phyloP scores from a whole-genome alignment of 78 protist species.

The Chrysochromulina parva region DNA sequence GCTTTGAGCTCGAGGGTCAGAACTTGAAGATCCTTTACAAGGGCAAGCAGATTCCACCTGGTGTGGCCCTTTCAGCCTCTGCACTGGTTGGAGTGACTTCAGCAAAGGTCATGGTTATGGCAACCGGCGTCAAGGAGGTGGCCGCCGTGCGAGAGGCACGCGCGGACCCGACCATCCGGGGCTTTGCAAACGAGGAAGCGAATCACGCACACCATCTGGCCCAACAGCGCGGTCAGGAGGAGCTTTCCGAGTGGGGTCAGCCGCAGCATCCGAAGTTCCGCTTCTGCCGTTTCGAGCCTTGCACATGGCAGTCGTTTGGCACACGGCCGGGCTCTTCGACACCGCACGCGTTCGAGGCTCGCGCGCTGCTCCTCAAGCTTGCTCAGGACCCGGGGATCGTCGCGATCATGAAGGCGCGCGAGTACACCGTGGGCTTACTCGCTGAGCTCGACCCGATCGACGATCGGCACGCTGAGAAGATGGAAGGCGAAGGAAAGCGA shows the following conservation, averaged over 20 bases:
- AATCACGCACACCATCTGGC: too few species aligned
- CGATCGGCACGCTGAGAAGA: not conserved
- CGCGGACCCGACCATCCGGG: not conserved
- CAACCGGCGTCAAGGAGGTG: not conserved
- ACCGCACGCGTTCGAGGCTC: conserved; percentile 26
- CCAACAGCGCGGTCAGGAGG: not conserved
- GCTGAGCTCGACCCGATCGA: conserved; percentile 22
- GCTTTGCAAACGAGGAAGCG: not conserved
- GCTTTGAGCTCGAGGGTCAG: too few species aligned
- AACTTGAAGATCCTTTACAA: not conserved
- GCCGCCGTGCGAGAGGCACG: not conserved
- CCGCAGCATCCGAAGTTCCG: not conserved
- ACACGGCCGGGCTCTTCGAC: not conserved
- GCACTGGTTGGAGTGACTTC: not conserved
- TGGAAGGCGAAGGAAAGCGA: not conserved
- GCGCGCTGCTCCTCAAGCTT: not conserved
- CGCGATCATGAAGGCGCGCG: not conserved
- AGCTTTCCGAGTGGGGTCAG: not conserved
- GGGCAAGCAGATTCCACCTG: not conserved
- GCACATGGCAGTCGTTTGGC: not conserved
- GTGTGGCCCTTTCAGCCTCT: not conserved
- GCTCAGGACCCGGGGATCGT: conserved; percentile 3
- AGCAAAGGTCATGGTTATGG: conserved; percentile 9
- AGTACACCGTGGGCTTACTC: not conserved
- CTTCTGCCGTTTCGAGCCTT: not conserved